Percentiles rank a stretch among this genome's conserved stretches.
These are phyloP conservation scores for Gracilariopsis chorda DNA, from an alignment of 23 red algal species.

Conservation along the genomic window DNA sequence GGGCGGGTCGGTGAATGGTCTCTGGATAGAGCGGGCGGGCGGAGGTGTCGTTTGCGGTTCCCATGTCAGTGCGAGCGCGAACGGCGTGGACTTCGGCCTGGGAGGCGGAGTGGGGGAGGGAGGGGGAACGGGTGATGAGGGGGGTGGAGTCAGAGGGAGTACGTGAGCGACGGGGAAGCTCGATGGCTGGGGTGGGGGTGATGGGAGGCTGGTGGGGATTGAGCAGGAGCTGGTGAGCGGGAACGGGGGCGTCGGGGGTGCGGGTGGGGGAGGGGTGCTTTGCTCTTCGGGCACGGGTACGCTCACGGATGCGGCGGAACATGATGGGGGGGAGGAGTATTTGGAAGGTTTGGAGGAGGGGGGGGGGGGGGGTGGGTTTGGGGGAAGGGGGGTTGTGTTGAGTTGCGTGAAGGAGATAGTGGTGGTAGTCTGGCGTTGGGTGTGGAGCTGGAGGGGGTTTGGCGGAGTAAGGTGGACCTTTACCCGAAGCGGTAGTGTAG, in stretches of 20 bases:
- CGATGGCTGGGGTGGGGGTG: not conserved
- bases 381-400: not conserved
- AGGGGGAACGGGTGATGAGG: slow-evolving; percentile 23
- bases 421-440: not conserved
- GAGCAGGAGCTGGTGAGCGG: not conserved
- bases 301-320: slow-evolving; percentile 6
- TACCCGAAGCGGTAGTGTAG: too few species aligned
- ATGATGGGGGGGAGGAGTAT: not conserved
- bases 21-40: not conserved
- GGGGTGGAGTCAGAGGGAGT: slow-evolving; percentile 24
- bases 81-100: slow-evolving; percentile 14
- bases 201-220: not conserved
- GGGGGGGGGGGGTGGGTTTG: not conserved
- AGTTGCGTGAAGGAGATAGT: not conserved
- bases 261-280: slow-evolving; percentile 21
- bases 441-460: too few species aligned
- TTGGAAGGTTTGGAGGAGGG: not conserved
- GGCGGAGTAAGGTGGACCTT: too few species aligned
- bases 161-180: slow-evolving; percentile 15
- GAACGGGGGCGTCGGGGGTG: not conserved
- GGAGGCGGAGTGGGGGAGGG: slow-evolving; percentile 5
- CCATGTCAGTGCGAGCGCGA: slow-evolving; percentile 22
- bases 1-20: slow-evolving; percentile 7
- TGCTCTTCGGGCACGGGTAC: slow-evolving; percentile 7
- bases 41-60: slow-evolving; percentile 24